Percentiles rank a stretch among this genome's conserved stretches.
phyloP scores from a whole-genome alignment of 1,284 basidiomycete species.

The Boletellus deceptivus region DNA sequence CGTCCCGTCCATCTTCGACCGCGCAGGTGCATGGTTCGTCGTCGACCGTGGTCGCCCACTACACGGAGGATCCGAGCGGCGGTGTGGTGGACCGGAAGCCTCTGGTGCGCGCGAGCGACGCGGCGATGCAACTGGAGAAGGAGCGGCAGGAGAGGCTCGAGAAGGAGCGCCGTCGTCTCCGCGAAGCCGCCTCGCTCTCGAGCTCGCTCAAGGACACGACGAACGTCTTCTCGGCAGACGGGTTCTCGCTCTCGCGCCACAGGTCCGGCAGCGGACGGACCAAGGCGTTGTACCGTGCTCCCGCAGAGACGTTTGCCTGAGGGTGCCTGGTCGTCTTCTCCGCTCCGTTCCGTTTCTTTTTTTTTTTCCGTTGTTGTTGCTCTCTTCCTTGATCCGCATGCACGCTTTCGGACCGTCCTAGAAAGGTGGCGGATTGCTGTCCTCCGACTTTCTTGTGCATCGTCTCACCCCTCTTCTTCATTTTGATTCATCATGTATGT shows the following conservation, averaged over 20 bases:
- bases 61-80: slow-evolving; percentile 17
- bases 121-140: slow-evolving; percentile 34
- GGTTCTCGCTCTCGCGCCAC: slow-evolving; percentile 19
- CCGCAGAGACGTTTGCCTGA: slow-evolving; percentile 23
- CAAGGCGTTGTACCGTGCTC: slow-evolving; percentile 10
- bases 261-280: slow-evolving; percentile 12
- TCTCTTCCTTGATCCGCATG: too few species aligned
- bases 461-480: neutral
- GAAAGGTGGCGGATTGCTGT: too few species aligned
- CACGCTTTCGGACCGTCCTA: too few species aligned
- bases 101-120: slow-evolving; percentile 35
- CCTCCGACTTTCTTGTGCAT: too few species aligned
- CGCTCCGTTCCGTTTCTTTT: neutral
- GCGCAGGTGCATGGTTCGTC: slow-evolving; percentile 12
- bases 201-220: slow-evolving; percentile 32
- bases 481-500: slow-evolving; percentile 9
- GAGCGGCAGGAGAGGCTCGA: slow-evolving; percentile 27
- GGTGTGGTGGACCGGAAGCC: slow-evolving; percentile 21
- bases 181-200: slow-evolving; percentile 14
- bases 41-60: slow-evolving; percentile 12
- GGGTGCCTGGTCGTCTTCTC: neutral
- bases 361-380: neutral
- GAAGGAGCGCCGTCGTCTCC: slow-evolving; percentile 29
- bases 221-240: slow-evolving; percentile 18
- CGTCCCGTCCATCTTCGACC: slow-evolving; percentile 21